Base-by-base conservation (phyloP, 768 basidiomycete genomes). In the Kwoniella mangroviensis region DNA sequence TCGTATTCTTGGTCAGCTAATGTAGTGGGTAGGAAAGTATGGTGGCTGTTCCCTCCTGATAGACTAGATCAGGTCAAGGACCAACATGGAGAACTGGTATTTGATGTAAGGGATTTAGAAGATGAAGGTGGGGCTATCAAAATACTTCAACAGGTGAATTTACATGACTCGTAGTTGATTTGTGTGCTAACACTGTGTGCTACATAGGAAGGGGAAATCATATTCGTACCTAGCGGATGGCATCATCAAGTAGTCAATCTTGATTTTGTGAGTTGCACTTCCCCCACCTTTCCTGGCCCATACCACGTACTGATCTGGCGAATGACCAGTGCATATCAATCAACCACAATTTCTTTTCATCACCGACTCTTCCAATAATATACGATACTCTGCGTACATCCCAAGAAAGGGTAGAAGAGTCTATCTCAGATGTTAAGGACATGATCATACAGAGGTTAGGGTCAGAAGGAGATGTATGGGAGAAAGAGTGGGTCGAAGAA, bases 1-100 rank as follows among this genome's bases (percentile, higher is more conserved):
- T 79, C 77, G 17, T 82, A 84, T 68, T 78, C 75, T n/a, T 83
- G 81, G 78, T 82, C 80, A 1, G 79, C 81, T 15, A 84, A 84
- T 71, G 57, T 83, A 12, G 68, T 81, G 3, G 83, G 83, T 0
- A 58, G 81, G 34, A 84, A 84, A 59, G 22, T 75, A 19, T 84
- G 83, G 83, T 80, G 79, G 76, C 65, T 84, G 15, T 80, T 82
- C 45, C 78, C 79, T 15, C 83, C 83, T 12, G 72, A 67, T 9
- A 22, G 70, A 21, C 40, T 73, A 41, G 64, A 67, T 24, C 49
- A 40, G 3, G 22, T 73, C 3, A 65, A 41, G 45, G 59, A 70
- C 26, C 15, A 54, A 64, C 28, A 76, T 43, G 77, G 73, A 21
- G 69, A 75, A 26, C 34, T 75, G 58, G 65, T 77, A 0, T 79